Evolutionary conservation across 495 filamentous ascomycete genomes (phyloP).

Genomic region (Aspergillus bridgeri): DNA sequence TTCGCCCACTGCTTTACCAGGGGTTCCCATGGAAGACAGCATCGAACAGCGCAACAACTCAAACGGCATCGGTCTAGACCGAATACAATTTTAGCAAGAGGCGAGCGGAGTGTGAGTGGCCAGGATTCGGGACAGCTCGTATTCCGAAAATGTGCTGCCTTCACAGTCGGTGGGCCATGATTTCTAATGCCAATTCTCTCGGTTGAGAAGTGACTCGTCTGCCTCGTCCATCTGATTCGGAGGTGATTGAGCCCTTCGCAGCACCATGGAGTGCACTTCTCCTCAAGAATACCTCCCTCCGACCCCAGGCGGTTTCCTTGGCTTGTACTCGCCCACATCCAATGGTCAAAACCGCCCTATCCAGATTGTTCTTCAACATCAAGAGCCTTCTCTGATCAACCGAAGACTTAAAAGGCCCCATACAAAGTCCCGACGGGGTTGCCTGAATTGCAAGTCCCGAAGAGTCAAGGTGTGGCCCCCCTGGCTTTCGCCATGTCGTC

Average conservation of each 20-base stretch:
- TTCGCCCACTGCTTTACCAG: no score
- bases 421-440: constrained; percentile 60
- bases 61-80: neutral
- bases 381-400: neutral
- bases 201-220: no score
- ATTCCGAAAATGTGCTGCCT: neutral
- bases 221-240: no score
- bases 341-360: neutral
- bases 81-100: neutral
- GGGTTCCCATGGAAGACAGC: no score
- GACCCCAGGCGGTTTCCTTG: neutral
- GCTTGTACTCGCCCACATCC: neutral
- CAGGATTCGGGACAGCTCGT: neutral
- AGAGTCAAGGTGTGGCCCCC: constrained; percentile 48
- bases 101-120: neutral
- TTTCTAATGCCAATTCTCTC: no score
- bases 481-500: neutral
- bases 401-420: constrained; percentile 32
- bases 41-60: no score
- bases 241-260: neutral
- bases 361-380: neutral
- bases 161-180: neutral
- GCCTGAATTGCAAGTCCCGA: constrained; percentile 61
- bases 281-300: neutral
- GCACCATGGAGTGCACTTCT: neutral